phyloP scores from a whole-genome alignment of 305 asterid species.

The Striga hermonthica region DNA sequence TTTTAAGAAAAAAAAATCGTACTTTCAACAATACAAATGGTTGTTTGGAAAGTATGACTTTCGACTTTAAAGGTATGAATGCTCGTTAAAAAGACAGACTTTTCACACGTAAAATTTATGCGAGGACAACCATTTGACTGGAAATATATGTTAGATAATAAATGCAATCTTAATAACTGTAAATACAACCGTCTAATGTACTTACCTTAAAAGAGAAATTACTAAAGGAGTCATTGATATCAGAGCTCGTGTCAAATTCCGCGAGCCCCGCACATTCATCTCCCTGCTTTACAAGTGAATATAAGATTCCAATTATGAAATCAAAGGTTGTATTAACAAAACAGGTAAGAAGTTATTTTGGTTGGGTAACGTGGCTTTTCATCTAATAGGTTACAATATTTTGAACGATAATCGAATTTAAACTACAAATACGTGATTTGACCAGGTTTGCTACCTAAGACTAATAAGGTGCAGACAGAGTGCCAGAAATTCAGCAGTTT shows the following conservation, averaged over 20 bases:
- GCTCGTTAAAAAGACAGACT: no score
- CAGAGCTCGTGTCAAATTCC: conserved; percentile 67
- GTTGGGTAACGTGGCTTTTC: not conserved
- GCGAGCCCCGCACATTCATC: conserved; percentile 75
- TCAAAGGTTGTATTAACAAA: not conserved
- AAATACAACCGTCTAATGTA: not conserved
- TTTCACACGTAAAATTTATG: no score
- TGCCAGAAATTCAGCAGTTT: not conserved
- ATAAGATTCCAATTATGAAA: conserved; percentile 10
- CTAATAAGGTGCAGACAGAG: not conserved
- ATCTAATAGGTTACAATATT: no score
- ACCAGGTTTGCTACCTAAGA: not conserved
- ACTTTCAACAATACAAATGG: no score
- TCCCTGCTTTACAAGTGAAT: conserved; percentile 43
- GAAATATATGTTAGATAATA: not conserved
- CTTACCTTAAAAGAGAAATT: conserved; percentile 95
- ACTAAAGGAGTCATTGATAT: conserved; percentile 87
- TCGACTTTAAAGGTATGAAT: no score
- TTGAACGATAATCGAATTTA: no score
- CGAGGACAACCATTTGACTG: not conserved
- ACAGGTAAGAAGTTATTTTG: not conserved
- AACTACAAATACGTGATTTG: not conserved
- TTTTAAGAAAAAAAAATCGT: no score
- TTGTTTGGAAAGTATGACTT: no score
- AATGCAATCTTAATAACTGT: not conserved